Conservation (phyloP, 1,284 basidiomycete genomes). For the Singerocomus inundabilis region DNA sequence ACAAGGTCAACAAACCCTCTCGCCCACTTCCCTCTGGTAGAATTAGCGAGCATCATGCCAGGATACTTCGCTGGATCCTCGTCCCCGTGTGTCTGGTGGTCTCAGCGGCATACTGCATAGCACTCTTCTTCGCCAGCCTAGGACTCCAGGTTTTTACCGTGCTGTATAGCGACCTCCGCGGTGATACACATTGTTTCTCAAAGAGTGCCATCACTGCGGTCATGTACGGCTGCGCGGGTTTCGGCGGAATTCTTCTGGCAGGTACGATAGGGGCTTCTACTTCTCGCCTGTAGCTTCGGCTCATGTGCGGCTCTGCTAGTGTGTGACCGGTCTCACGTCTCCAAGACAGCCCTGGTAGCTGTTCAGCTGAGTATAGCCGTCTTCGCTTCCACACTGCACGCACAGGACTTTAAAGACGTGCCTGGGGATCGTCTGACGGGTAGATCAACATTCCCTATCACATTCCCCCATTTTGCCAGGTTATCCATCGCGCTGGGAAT, state of each 20-base stretch:
- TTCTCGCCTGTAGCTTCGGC: not conserved
- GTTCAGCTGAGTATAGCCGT: constrained; percentile 22
- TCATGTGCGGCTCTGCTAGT: not conserved
- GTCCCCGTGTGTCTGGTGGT: constrained; percentile 32
- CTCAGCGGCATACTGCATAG: constrained; percentile 21
- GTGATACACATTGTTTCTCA: constrained; percentile 10
- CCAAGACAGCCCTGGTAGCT: constrained; percentile 7
- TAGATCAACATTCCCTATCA: constrained; percentile 35
- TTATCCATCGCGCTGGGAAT: constrained; percentile 19
- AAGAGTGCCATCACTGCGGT: constrained; percentile 22
- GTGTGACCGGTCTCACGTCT: constrained; percentile 32
- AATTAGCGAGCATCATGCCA: constrained; percentile 32
- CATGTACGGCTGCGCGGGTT: constrained; percentile 21
- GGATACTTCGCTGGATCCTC: constrained; percentile 37
- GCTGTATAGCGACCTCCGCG: constrained; percentile 26
- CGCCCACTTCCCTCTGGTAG: constrained; percentile 39
- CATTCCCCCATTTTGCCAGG: constrained; percentile 18
- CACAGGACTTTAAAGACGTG: constrained; percentile 38
- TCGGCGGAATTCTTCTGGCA: constrained; percentile 23
- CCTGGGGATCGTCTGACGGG: constrained; percentile 31
- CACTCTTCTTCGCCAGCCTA: constrained; percentile 21
- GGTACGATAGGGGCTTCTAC: constrained; percentile 3
- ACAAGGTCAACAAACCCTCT: constrained; percentile 37
- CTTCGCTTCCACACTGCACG: constrained; percentile 34
- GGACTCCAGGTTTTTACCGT: constrained; percentile 19